phyloP scores from a whole-genome alignment of 306 rosid genomes.

The Ormosia emarginata region DNA sequence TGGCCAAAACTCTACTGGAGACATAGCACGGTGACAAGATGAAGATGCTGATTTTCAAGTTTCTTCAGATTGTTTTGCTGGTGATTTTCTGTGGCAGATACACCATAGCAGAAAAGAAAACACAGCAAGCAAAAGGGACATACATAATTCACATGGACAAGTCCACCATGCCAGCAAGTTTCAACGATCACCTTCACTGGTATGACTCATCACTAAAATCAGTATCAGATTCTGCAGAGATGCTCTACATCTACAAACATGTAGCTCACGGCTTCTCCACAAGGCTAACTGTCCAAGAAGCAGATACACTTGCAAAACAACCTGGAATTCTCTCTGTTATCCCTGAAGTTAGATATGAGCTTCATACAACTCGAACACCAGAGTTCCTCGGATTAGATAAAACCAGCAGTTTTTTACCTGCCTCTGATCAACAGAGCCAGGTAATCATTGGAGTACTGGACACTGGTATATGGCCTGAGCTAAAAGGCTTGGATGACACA shows the following conservation, averaged over 20 bases:
- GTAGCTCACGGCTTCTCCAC: conserved; percentile 79
- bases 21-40: conserved; percentile 9
- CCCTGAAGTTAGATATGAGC: conserved; percentile 66
- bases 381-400: conserved; percentile 69
- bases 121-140: conserved; percentile 45
- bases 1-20: conserved; percentile 2
- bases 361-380: conserved; percentile 90
- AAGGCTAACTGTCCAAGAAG: conserved; percentile 61
- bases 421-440: conserved; percentile 34
- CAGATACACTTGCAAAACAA: conserved; percentile 48
- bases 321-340: conserved; percentile 61
- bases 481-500: conserved; percentile 58
- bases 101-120: conserved; percentile 31
- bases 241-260: conserved; percentile 72
- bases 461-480: conserved; percentile 92
- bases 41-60: conserved; percentile 31
- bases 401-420: conserved; percentile 31
- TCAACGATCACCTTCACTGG: conserved; percentile 62
- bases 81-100: conserved; percentile 7
- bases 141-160: conserved; percentile 85
- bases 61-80: conserved; percentile 29
- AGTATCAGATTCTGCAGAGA: conserved; percentile 66
- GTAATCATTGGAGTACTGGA: conserved; percentile 73
- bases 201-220: conserved; percentile 69
- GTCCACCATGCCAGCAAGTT: conserved; percentile 63